phyloP scores from a whole-genome alignment of 495 filamentous ascomycete species.

The Halenospora varia region DNA sequence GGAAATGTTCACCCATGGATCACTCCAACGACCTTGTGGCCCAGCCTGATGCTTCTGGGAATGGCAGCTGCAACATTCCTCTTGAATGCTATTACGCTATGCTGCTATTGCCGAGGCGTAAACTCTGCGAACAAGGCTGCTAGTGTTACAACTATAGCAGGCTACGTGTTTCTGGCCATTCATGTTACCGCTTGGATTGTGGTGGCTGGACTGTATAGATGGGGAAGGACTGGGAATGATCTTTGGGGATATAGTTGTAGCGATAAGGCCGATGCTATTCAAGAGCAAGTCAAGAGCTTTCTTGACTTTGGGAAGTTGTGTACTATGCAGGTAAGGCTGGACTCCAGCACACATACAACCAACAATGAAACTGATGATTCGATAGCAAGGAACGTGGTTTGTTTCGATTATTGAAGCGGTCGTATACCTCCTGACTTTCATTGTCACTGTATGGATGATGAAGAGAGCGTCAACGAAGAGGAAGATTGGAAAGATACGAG shows the following conservation, averaged over 20 bases:
- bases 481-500: constrained; percentile 5
- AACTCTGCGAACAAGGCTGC: constrained; percentile 13
- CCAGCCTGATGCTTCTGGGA: constrained; percentile 10
- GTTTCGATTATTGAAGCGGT: constrained; percentile 13
- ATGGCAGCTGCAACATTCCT: constrained; percentile 15
- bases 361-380: neutral
- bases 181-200: constrained; percentile 15
- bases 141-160: neutral
- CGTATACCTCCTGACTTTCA: constrained; percentile 11
- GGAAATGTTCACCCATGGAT: constrained; percentile 6
- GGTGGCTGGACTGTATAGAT: constrained; percentile 4
- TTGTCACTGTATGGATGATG: constrained; percentile 5
- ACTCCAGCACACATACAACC: neutral
- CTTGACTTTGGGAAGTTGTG: constrained; percentile 19
- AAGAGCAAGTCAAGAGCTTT: constrained; percentile 13
- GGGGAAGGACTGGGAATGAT: constrained; percentile 4
- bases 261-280: constrained; percentile 7
- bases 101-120: constrained; percentile 7
- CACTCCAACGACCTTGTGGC: constrained; percentile 9
- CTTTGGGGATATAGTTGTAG: constrained; percentile 20
- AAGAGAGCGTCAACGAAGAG: constrained; percentile 11
- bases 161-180: constrained; percentile 1
- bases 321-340: constrained; percentile 14
- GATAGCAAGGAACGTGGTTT: constrained; percentile 13
- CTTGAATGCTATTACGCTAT: constrained; percentile 12